Evolutionary conservation across 2,329 filamentous ascomycete species (phyloP).

Genomic region (Diaporthe vaccinii): DNA sequence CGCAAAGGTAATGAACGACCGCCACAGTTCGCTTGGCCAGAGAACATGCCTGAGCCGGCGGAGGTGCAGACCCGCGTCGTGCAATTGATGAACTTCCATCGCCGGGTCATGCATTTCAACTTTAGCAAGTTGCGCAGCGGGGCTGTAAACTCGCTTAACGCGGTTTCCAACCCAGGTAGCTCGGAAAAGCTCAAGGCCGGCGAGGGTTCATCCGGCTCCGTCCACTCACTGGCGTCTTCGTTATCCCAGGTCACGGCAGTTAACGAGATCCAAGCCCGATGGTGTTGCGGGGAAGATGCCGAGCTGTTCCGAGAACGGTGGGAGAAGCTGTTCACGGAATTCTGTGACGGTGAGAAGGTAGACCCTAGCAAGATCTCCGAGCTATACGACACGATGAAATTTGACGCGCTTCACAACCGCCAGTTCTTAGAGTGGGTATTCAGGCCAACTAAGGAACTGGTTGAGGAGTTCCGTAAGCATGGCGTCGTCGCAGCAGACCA

Average conservation of each 20-base stretch:
- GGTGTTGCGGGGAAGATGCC: slow-evolving; percentile 96
- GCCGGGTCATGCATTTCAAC: slow-evolving; percentile 94
- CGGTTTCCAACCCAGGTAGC: slow-evolving; percentile 65
- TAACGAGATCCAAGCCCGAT: slow-evolving; percentile 84
- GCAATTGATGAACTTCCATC: slow-evolving; percentile 97
- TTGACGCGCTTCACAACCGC: slow-evolving; percentile 95
- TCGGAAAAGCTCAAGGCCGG: slow-evolving; percentile 58
- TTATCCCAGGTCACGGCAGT: slow-evolving; percentile 73
- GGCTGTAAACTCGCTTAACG: slow-evolving; percentile 73
- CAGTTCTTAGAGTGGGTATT: slow-evolving; percentile 98
- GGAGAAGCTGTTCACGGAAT: slow-evolving; percentile 98
- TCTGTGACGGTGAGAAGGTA: slow-evolving; percentile 96
- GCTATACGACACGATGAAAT: slow-evolving; percentile 99
- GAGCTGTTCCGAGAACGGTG: slow-evolving; percentile 96
- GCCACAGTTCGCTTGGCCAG: slow-evolving; percentile 97
- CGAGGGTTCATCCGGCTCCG: slow-evolving; percentile 56
- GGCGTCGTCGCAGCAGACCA: slow-evolving; percentile 46
- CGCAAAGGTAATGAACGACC: slow-evolving; percentile 94
- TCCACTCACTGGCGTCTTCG: slow-evolving; percentile 54
- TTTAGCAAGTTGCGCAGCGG: slow-evolving; percentile 83
- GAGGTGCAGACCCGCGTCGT: slow-evolving; percentile 93
- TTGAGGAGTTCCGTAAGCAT: slow-evolving; percentile 76
- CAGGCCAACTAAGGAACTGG: slow-evolving; percentile 83
- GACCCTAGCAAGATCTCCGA: slow-evolving; percentile 99
- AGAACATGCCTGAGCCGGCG: slow-evolving; percentile 93